Percentiles rank a stretch among this genome's conserved stretches.
Evolutionary conservation across 352 stramenopile genomes (phyloP).

Genomic region (Globisporangium abappressorium): DNA sequence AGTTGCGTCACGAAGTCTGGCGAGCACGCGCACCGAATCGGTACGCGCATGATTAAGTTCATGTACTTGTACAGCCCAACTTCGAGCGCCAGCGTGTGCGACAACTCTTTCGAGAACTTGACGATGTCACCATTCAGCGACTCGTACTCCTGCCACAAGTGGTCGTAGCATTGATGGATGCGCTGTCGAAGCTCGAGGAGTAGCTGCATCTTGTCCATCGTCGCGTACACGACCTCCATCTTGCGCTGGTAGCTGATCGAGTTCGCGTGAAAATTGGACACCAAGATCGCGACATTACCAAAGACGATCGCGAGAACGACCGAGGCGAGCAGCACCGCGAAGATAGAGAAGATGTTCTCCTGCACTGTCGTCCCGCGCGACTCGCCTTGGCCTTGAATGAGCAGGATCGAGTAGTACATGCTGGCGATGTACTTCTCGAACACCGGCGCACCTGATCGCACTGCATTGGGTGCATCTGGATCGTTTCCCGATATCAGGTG

Average conservation of each 20-base stretch:
- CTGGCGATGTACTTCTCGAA: constrained; percentile 27
- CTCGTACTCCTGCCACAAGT: constrained; percentile 68
- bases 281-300: constrained; percentile 54
- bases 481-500: background rate
- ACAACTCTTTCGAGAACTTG: constrained; percentile 53
- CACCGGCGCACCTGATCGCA: background rate
- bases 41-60: constrained; percentile 50
- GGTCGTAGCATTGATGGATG: constrained; percentile 68
- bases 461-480: background rate
- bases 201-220: constrained; percentile 52
- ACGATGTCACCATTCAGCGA: constrained; percentile 52
- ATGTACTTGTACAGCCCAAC: constrained; percentile 75
- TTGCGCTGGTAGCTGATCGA: constrained; percentile 59
- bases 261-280: constrained; percentile 62
- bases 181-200: constrained; percentile 43
- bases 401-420: constrained; percentile 45
- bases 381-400: constrained; percentile 60
- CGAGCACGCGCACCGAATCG: constrained; percentile 31
- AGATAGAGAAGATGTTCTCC: constrained; percentile 42
- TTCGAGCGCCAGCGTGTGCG: constrained; percentile 59
- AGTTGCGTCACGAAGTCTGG: constrained; percentile 58
- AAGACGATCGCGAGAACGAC: constrained; percentile 60
- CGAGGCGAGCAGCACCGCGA: constrained; percentile 43
- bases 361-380: constrained; percentile 12
- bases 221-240: constrained; percentile 54